Conservation (phyloP, 768 basidiomycete species). For the Boletus speciosus region DNA sequence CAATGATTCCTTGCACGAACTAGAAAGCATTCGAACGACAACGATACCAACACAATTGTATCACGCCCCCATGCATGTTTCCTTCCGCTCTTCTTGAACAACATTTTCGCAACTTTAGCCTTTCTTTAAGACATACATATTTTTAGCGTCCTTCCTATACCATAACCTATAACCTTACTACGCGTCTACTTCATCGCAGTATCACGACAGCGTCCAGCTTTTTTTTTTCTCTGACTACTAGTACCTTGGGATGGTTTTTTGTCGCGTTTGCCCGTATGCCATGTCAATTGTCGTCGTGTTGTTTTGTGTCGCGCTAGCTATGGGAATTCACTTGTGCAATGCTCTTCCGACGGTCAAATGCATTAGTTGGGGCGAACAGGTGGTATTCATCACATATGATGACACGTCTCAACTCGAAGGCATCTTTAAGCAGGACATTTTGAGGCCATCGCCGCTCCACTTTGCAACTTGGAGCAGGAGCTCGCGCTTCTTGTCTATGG, state of each 20-base stretch:
- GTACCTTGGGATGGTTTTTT: constrained; percentile 11
- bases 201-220: neutral
- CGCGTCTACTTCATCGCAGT: constrained; percentile 8
- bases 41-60: constrained; percentile 28
- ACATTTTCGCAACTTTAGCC: neutral
- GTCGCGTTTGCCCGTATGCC: constrained; percentile 13
- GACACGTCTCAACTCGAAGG: constrained; percentile 45
- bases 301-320: constrained; percentile 27
- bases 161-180: constrained; percentile 13
- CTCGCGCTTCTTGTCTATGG: constrained; percentile 72
- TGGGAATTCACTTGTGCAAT: constrained; percentile 14
- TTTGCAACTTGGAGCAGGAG: constrained; percentile 74
- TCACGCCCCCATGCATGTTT: constrained; percentile 19
- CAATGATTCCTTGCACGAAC: constrained; percentile 24
- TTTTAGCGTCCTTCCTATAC: neutral
- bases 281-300: constrained; percentile 24
- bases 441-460: constrained; percentile 84
- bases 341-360: neutral
- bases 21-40: constrained; percentile 27
- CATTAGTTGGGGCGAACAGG: neutral
- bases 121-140: neutral
- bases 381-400: neutral
- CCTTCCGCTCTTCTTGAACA: constrained; percentile 1
- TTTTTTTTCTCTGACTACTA: neutral
- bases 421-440: constrained; percentile 75